phyloP scores from a whole-genome alignment of 139 green algal genomes.

The Trebouxia sp. region DNA sequence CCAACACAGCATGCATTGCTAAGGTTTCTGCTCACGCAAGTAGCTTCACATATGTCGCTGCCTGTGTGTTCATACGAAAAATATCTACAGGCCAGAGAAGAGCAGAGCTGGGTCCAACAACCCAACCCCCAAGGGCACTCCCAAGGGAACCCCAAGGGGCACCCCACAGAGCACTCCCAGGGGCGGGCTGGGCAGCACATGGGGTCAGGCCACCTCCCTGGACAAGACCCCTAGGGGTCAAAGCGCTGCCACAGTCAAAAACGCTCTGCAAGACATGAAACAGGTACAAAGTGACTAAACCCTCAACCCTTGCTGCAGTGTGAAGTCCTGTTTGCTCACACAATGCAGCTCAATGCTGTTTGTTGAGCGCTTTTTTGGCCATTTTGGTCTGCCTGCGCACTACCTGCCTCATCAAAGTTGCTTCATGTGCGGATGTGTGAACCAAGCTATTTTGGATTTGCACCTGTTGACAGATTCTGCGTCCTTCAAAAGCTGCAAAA shows the following conservation, averaged over 20 bases:
- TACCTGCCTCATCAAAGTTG: no score
- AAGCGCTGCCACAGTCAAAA: not conserved
- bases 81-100: slow-evolving; percentile 13
- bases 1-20: no score
- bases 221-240: not conserved
- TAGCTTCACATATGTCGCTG: no score
- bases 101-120: not conserved
- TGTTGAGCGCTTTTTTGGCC: no score
- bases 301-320: not conserved
- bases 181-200: not conserved
- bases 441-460: no score
- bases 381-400: no score
- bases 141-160: not conserved
- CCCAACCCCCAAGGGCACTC: slow-evolving; percentile 9
- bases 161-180: not conserved
- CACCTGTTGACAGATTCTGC: no score
- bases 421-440: no score
- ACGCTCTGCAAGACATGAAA: slow-evolving; percentile 3
- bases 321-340: no score
- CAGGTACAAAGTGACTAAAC: not conserved
- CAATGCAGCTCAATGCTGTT: no score
- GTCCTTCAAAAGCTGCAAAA: no score
- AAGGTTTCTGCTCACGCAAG: no score
- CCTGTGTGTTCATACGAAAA: not conserved
- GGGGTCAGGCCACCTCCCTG: slow-evolving; percentile 1